These are phyloP conservation scores for Ziziphus jujuba DNA, from an alignment of 306 rosid genomes.

Conservation along the genomic window DNA sequence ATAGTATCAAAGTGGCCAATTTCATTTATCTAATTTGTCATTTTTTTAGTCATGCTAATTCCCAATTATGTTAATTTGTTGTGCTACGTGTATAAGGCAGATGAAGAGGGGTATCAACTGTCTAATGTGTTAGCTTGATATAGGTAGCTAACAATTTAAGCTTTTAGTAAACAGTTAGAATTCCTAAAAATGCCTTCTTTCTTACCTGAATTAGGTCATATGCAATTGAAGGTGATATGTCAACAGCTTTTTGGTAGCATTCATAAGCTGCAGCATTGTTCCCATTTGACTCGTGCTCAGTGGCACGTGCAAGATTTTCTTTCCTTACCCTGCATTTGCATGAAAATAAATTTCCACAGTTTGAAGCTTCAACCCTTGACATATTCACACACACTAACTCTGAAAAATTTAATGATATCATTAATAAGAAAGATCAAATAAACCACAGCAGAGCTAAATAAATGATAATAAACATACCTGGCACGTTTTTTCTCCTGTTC, in stretches of 20 bases:
- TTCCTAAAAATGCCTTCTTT: conserved; percentile 1
- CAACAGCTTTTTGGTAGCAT: conserved; percentile 97
- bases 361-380: neutral
- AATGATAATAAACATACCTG: conserved; percentile 41
- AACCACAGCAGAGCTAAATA: neutral
- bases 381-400: too few relatives aligned
- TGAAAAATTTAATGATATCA: neutral
- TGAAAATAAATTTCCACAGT: neutral
- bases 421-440: neutral
- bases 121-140: too few relatives aligned
- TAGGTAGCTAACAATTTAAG: too few relatives aligned
- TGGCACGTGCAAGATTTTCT: conserved; percentile 84
- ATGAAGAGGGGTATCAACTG: too few relatives aligned
- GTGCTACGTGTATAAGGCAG: too few relatives aligned
- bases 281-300: conserved; percentile 71
- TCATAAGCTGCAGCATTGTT: conserved; percentile 82
- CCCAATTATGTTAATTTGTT: too few relatives aligned
- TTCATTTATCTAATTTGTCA: too few relatives aligned
- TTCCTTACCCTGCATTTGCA: conserved; percentile 56
- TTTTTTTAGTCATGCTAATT: too few relatives aligned
- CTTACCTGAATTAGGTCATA: conserved; percentile 70
- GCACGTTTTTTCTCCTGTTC: conserved; percentile 95
- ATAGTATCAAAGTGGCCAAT: too few relatives aligned
- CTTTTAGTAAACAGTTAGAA: neutral
- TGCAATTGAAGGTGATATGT: conserved; percentile 84